Conservation (phyloP, 1,284 basidiomycete genomes). For the Ceraceosorus guamensis region DNA sequence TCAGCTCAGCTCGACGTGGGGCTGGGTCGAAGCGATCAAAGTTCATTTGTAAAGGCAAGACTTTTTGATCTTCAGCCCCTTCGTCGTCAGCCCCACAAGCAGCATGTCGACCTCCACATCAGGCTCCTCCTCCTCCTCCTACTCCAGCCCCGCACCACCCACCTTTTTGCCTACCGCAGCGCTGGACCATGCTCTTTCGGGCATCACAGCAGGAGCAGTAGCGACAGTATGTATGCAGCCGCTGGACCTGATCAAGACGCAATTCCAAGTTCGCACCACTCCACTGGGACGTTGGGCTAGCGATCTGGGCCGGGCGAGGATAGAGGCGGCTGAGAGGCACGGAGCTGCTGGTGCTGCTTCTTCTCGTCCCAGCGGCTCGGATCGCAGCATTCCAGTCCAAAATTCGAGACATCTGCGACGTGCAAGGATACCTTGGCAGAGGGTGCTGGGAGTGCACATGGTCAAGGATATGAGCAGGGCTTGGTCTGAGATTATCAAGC, state of each 20-base stretch:
- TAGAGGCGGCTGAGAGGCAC: slow-evolving; percentile 41
- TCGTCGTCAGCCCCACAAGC: too few species aligned
- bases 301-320: neutral
- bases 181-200: slow-evolving; percentile 83
- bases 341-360: neutral
- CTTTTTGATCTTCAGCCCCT: too few species aligned
- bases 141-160: neutral
- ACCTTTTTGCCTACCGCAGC: slow-evolving; percentile 42
- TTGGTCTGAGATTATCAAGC: slow-evolving; percentile 64
- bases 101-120: too few species aligned
- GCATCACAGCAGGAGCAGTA: slow-evolving; percentile 83
- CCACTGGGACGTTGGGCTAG: too few species aligned
- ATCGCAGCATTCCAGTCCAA: neutral
- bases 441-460: slow-evolving; percentile 22
- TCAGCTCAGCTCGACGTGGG: too few species aligned
- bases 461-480: slow-evolving; percentile 68
- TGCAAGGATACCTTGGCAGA: neutral
- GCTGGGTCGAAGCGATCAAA: too few species aligned
- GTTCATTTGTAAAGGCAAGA: too few species aligned
- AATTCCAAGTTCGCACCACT: slow-evolving; percentile 63
- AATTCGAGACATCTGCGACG: neutral
- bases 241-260: slow-evolving; percentile 89
- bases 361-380: neutral
- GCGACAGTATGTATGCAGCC: slow-evolving; percentile 97
- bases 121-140: neutral